A percentile compares a stretch with the other conserved stretches of the same genome.
phyloP scores from a whole-genome alignment of 768 basidiomycete genomes.

The Rhizopogon rudus region DNA sequence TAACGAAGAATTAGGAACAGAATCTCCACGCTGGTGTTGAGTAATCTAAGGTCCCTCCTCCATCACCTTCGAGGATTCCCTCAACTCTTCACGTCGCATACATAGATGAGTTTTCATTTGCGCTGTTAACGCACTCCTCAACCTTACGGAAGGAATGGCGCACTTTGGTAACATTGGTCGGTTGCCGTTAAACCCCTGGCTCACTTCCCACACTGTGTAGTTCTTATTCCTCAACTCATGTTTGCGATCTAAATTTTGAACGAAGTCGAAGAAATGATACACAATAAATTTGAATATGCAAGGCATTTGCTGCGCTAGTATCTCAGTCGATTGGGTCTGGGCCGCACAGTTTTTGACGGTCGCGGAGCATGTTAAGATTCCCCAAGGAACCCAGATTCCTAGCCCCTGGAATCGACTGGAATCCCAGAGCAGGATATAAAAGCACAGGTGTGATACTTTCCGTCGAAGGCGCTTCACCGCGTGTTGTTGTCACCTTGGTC shows the following conservation, averaged over 20 bases:
- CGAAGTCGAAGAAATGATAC: background rate
- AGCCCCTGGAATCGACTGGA: background rate
- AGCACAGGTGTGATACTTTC: constrained; percentile 1
- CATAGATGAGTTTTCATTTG: too few species aligned
- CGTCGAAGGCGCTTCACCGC: constrained; percentile 1
- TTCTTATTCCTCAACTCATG: background rate
- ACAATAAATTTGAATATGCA: background rate
- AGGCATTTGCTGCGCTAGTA: background rate
- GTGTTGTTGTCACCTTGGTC: background rate
- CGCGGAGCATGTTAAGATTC: background rate
- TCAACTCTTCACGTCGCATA: too few species aligned
- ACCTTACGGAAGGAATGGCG: too few species aligned
- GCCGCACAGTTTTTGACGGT: background rate
- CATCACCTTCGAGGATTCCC: too few species aligned
- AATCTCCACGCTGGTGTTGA: too few species aligned
- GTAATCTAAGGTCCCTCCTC: too few species aligned
- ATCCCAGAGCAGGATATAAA: background rate
- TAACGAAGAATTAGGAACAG: too few species aligned
- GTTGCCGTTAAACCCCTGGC: background rate
- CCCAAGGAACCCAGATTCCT: background rate
- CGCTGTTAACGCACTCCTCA: too few species aligned
- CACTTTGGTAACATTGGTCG: background rate
- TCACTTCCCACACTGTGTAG: too few species aligned
- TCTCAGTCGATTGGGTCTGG: background rate
- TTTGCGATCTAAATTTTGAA: background rate